Conservation (phyloP, 768 basidiomycete genomes). For the Crassisporium funariophilum region DNA sequence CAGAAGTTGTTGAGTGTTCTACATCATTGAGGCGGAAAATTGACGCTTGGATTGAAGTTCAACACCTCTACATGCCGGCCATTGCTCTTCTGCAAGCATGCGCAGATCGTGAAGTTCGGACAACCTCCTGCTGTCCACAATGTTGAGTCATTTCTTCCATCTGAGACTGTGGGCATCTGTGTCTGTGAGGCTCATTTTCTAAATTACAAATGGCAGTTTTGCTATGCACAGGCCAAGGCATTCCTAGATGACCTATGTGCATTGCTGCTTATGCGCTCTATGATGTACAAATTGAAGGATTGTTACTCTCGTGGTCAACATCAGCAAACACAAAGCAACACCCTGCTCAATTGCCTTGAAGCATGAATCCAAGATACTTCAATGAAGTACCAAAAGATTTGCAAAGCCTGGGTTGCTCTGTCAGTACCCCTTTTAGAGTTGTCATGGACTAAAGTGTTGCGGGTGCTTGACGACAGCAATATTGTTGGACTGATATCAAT, state of each 20-base stretch:
- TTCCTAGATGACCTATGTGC: slow-evolving; percentile 24
- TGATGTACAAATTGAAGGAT: slow-evolving; percentile 31
- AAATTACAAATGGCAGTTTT: slow-evolving; percentile 24
- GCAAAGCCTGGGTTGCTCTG: not conserved
- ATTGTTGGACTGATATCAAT: slow-evolving; percentile 10
- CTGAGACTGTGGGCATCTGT: not conserved
- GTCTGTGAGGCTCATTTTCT: slow-evolving; percentile 1
- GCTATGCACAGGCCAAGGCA: slow-evolving; percentile 27
- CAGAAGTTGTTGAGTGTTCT: slow-evolving; percentile 26
- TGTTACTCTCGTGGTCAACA: slow-evolving; percentile 21
- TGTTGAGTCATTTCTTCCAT: slow-evolving; percentile 18
- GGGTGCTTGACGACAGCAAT: slow-evolving; percentile 10
- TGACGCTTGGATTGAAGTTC: slow-evolving; percentile 28
- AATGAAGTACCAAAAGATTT: slow-evolving; percentile 13
- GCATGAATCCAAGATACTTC: slow-evolving; percentile 10
- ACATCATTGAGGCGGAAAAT: slow-evolving; percentile 24
- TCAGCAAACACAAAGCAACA: slow-evolving; percentile 20
- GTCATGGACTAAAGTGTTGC: slow-evolving; percentile 7
- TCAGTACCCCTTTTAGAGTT: not conserved
- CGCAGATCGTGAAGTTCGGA: not conserved
- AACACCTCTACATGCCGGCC: slow-evolving; percentile 30
- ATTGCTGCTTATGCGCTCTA: slow-evolving; percentile 23
- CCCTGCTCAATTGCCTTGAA: slow-evolving; percentile 14
- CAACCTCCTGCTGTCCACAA: not conserved
- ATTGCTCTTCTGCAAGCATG: slow-evolving; percentile 1